Conservation (phyloP, 139 green algal species). For the Volvox africanus region DNA sequence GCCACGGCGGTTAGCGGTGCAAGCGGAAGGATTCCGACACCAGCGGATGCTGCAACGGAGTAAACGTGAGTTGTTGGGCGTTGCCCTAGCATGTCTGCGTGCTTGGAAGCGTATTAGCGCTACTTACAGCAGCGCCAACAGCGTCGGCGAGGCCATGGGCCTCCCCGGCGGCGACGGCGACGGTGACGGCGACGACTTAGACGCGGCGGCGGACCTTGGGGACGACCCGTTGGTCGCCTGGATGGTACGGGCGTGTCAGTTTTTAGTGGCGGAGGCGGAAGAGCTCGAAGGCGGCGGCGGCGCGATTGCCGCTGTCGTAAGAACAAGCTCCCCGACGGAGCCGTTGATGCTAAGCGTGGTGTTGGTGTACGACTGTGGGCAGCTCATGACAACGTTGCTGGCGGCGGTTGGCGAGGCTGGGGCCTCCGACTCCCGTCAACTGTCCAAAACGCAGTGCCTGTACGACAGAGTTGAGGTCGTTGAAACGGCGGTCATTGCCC, state of each 20-base stretch:
- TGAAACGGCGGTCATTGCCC: not conserved
- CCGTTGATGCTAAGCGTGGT: not conserved
- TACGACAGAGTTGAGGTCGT: not conserved
- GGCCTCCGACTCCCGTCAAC: too few species aligned
- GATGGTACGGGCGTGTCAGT: not conserved
- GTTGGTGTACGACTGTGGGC: not conserved
- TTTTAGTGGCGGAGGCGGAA: not conserved
- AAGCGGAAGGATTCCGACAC: not conserved
- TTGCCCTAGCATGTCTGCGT: not conserved
- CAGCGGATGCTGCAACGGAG: not conserved
- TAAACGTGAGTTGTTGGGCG: not conserved
- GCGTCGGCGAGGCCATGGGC: not conserved
- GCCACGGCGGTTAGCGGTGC: not conserved
- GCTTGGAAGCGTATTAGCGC: not conserved
- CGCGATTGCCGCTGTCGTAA: not conserved
- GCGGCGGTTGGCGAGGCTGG: not conserved
- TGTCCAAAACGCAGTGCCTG: not conserved
- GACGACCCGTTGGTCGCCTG: not conserved
- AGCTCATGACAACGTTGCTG: not conserved
- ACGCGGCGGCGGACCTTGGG: too few species aligned
- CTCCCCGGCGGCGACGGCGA: not conserved
- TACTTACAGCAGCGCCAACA: not conserved
- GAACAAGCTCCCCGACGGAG: too few species aligned
- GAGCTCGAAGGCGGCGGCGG: not conserved
- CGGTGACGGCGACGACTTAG: not conserved